These are phyloP conservation scores for Parathielavia hyrcaniae DNA, from an alignment of 495 filamentous ascomycete species.

Conservation along the genomic window DNA sequence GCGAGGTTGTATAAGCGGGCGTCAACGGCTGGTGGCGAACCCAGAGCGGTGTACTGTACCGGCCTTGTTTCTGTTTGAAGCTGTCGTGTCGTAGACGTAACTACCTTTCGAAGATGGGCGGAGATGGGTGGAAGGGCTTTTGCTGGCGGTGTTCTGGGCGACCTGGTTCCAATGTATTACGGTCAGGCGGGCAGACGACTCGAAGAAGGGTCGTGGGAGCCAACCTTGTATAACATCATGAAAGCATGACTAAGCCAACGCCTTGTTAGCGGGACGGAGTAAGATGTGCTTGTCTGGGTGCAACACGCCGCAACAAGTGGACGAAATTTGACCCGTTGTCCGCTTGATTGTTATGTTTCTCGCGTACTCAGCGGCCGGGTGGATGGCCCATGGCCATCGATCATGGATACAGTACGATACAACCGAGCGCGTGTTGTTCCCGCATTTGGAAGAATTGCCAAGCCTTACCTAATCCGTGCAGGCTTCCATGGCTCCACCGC, in stretches of 20 bases:
- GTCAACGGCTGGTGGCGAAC: background rate
- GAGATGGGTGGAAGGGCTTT: slow-evolving; percentile 1
- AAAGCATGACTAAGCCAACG: background rate
- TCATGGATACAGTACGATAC: no score
- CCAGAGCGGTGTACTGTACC: background rate
- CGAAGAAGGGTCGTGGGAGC: background rate
- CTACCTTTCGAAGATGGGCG: background rate
- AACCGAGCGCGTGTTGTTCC: no score
- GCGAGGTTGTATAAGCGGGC: slow-evolving; percentile 73
- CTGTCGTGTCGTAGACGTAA: background rate
- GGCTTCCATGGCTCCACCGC: no score
- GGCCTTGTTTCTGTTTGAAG: background rate
- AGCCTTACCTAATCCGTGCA: no score
- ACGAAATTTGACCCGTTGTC: no score
- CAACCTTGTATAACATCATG: slow-evolving; percentile 6
- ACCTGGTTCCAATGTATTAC: background rate
- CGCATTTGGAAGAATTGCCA: no score
- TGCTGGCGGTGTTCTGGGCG: slow-evolving; percentile 5
- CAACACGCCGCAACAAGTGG: no score
- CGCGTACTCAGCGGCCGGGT: no score
- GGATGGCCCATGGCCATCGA: no score
- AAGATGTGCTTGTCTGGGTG: background rate
- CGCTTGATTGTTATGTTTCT: no score
- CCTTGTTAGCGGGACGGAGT: background rate
- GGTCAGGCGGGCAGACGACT: background rate